Conservation (phyloP, 2,329 filamentous ascomycete species). For the Furcasterigmium furcatum region DNA sequence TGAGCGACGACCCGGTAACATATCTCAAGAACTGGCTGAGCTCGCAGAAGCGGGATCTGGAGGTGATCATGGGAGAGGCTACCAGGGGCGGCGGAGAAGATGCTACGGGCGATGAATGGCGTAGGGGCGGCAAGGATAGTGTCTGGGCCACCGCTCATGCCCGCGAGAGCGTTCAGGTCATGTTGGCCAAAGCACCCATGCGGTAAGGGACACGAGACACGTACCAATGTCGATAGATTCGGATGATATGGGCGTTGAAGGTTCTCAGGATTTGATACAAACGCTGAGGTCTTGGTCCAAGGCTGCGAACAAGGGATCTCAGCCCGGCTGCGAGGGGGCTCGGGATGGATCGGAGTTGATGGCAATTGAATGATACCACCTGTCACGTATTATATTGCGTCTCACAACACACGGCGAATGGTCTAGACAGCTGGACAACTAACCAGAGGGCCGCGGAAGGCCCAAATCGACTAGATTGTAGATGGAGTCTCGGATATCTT, state of each 20-base stretch:
- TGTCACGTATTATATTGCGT: too few relatives aligned
- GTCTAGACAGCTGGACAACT: too few relatives aligned
- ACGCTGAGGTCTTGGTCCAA: too few relatives aligned
- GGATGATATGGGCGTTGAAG: neutral
- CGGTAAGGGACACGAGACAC: neutral
- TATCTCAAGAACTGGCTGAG: constrained; percentile 88
- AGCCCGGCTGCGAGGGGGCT: too few relatives aligned
- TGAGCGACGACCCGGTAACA: constrained; percentile 76
- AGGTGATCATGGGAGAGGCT: constrained; percentile 82
- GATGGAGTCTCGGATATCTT: too few relatives aligned
- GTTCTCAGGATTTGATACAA: constrained; percentile 3
- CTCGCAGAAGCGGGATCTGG: constrained; percentile 86
- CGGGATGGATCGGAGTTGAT: too few relatives aligned
- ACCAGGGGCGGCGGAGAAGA: constrained; percentile 58
- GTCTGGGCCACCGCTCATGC: constrained; percentile 57
- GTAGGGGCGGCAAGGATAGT: constrained; percentile 52
- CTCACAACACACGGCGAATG: too few relatives aligned
- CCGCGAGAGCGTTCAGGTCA: constrained; percentile 59
- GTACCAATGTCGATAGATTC: too few relatives aligned
- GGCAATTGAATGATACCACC: too few relatives aligned
- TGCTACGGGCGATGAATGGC: constrained; percentile 64
- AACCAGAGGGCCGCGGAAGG: too few relatives aligned
- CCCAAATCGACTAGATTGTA: too few relatives aligned
- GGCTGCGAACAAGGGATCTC: too few relatives aligned
- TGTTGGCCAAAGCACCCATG: constrained; percentile 50